Conservation (phyloP, 495 filamentous ascomycete species). For the Chlorociboria aeruginascens region DNA sequence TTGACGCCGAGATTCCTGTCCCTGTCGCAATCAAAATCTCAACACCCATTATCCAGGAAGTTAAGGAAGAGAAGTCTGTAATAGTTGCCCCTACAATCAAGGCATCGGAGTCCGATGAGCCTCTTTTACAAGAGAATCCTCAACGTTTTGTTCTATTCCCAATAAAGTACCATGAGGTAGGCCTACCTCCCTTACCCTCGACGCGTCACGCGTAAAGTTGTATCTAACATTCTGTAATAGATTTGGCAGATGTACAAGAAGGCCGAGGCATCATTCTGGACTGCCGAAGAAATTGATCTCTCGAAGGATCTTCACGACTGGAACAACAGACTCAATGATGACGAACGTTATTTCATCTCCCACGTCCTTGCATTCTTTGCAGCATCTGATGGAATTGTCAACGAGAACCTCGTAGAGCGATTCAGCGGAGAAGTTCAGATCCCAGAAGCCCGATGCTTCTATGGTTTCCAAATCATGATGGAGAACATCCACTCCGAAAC, state of each 20-base stretch:
- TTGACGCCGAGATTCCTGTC: constrained; percentile 44
- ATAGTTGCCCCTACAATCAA: constrained; percentile 50
- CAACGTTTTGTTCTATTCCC: constrained; percentile 96
- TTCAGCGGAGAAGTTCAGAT: constrained; percentile 97
- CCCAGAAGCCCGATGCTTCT: constrained; percentile 98
- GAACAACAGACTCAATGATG: constrained; percentile 93
- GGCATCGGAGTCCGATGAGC: constrained; percentile 68
- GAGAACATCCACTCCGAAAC: constrained; percentile 99
- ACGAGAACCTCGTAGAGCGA: constrained; percentile 96
- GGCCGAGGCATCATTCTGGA: constrained; percentile 99
- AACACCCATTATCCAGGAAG: constrained; percentile 39
- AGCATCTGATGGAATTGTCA: constrained; percentile 98
- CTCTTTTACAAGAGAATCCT: constrained; percentile 89
- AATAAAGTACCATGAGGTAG: constrained; percentile 98
- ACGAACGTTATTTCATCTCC: constrained; percentile 96
- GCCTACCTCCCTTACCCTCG: constrained; percentile 29
- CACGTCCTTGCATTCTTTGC: constrained; percentile 99
- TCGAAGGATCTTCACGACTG: constrained; percentile 98
- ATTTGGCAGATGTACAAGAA: constrained; percentile 99
- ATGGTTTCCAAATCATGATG: constrained; percentile 99
- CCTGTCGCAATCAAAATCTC: constrained; percentile 39
- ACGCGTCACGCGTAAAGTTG: constrained; percentile 62
- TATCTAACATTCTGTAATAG: constrained; percentile 34
- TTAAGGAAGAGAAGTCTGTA: constrained; percentile 29
- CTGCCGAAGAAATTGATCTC: constrained; percentile 96